Conservation (phyloP, 768 basidiomycete genomes). For the Psilocybe cyanescens region DNA sequence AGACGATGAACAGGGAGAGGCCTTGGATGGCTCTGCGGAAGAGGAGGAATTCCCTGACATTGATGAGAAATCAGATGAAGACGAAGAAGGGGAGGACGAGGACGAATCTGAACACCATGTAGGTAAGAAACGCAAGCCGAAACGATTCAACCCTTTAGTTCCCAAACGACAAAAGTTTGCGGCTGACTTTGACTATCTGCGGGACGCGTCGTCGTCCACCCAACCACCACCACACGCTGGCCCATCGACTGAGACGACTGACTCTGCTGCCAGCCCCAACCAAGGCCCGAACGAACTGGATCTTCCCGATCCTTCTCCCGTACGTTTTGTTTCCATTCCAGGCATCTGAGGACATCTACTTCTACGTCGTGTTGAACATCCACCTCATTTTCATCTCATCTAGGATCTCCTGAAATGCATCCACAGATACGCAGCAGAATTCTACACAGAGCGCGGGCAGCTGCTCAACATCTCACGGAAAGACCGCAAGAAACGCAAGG, state of each 20-base stretch:
- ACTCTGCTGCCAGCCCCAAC: neutral
- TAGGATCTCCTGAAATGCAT: slow-evolving; percentile 56
- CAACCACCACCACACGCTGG: neutral
- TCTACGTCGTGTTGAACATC: too few species aligned
- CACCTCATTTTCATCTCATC: too few species aligned
- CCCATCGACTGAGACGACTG: neutral
- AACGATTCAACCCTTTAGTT: slow-evolving; percentile 10
- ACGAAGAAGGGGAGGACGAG: slow-evolving; percentile 22
- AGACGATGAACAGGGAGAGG: slow-evolving; percentile 2
- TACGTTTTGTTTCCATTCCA: slow-evolving; percentile 1
- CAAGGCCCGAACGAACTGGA: neutral
- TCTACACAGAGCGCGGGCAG: slow-evolving; percentile 67
- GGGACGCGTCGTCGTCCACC: neutral
- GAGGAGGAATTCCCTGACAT: slow-evolving; percentile 15
- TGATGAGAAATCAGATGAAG: slow-evolving; percentile 25
- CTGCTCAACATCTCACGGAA: slow-evolving; percentile 53
- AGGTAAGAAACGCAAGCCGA: slow-evolving; percentile 33
- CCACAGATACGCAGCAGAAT: slow-evolving; percentile 48
- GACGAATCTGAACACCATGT: slow-evolving; percentile 2
- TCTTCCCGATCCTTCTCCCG: slow-evolving; percentile 42
- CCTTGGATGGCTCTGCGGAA: slow-evolving; percentile 17
- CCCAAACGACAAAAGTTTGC: slow-evolving; percentile 44
- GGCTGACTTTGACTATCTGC: slow-evolving; percentile 57
- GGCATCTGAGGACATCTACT: too few species aligned
- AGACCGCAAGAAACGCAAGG: slow-evolving; percentile 47